Evolutionary conservation across 768 basidiomycete species (phyloP).

Genomic region (Amanita phalloides): DNA sequence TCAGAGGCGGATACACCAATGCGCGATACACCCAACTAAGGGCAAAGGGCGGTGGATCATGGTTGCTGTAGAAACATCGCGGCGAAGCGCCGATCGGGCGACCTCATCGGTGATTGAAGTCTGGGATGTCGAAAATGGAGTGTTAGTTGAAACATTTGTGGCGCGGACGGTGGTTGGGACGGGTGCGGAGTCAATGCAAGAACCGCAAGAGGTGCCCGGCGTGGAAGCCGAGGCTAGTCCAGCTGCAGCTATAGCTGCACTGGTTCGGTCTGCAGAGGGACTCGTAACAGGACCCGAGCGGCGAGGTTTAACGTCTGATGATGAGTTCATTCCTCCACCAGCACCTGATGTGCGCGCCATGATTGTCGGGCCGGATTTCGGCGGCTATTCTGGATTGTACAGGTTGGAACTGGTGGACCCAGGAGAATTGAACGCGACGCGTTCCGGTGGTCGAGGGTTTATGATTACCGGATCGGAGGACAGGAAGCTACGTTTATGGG

Average conservation of each 20-base stretch:
- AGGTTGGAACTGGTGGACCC: slow-evolving; percentile 39
- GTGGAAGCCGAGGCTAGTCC: slow-evolving; percentile 51
- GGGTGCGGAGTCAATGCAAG: slow-evolving; percentile 36
- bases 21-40: slow-evolving; percentile 74
- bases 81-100: slow-evolving; percentile 27
- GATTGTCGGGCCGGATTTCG: slow-evolving; percentile 68
- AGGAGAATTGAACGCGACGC: slow-evolving; percentile 24
- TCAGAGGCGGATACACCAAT: slow-evolving; percentile 56
- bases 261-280: slow-evolving; percentile 61
- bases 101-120: slow-evolving; percentile 63
- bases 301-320: slow-evolving; percentile 19
- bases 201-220: slow-evolving; percentile 40
- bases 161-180: slow-evolving; percentile 34
- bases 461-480: slow-evolving; percentile 89
- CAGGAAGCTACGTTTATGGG: slow-evolving; percentile 80
- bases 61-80: slow-evolving; percentile 59
- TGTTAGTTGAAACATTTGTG: slow-evolving; percentile 71
- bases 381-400: slow-evolving; percentile 48
- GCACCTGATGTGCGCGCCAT: slow-evolving; percentile 62
- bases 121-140: slow-evolving; percentile 84
- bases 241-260: slow-evolving; percentile 67
- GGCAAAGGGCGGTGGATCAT: slow-evolving; percentile 88
- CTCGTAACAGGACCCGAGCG: slow-evolving; percentile 10
- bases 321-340: slow-evolving; percentile 31
- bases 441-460: slow-evolving; percentile 47